Base-by-base conservation (phyloP, 179 eudicot species). In the Nepenthes alata region DNA sequence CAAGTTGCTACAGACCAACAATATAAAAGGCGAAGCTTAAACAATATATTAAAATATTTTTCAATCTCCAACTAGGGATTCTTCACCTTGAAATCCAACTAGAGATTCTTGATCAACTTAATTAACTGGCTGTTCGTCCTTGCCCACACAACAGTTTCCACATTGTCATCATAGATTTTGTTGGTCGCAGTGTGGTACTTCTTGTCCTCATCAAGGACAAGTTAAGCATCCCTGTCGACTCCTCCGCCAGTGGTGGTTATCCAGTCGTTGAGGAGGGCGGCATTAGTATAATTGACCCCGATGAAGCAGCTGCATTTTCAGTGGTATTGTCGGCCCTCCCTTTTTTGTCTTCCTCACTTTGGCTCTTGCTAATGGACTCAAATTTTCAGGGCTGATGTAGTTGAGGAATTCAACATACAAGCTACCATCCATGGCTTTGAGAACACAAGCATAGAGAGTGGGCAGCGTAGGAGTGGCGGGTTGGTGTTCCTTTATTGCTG, bases 71-170 rank as follows among this genome's bases (percentile, higher is more conserved):
- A 25, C 25, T 25, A 25, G 25, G 1, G 25, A 25, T 93, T 97
- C 64, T 85, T 89, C 12, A 87, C 89, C 41, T 94, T 95, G 56
- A 93, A 61, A 62, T 93, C 98, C 67, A 93, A 93, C 73, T 89
- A 89, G 2, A 90, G 74, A 53, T 81, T 69, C 72, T 67, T 83
- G 15, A 93, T 86, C 16, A 97, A 97, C 58, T 85, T 89, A 37
- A 93, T 82, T 97, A 13, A 93, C 85, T 0, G 95, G 87, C 37
- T 81, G 82, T 63, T 87, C 97, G 47, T 93, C 98, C 60, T 93
- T 97, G 60, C 90, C 98, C 89, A 85, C 84, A 93, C 98, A 61
- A 93, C 76, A 56, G 98, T 93, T 75, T 93, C 98, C 13, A 93
- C 98, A 61, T 93, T 97, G 7, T 89, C 97, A 8, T 97, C 98